phyloP scores from a whole-genome alignment of 2,329 filamentous ascomycete species.

The Cladosporium sp. region DNA sequence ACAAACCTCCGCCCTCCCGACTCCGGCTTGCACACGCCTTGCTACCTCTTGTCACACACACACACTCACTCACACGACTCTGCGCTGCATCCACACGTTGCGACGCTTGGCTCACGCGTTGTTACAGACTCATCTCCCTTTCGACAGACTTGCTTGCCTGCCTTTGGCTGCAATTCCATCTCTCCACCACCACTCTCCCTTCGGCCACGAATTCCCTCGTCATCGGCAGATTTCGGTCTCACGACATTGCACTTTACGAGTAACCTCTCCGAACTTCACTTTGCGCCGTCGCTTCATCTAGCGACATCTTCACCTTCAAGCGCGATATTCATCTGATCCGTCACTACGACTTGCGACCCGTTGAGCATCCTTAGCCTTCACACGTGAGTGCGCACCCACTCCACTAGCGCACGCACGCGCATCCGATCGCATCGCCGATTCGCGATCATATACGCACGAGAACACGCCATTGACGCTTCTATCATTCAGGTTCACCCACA shows the following conservation, averaged over 20 bases:
- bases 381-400: slow-evolving; percentile 18
- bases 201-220: slow-evolving; percentile 7
- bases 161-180: slow-evolving; percentile 4
- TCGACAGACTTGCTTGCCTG: slow-evolving; percentile 8
- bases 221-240: slow-evolving; percentile 5
- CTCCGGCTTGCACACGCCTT: slow-evolving; percentile 10
- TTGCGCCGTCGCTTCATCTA: slow-evolving; percentile 1
- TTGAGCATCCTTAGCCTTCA: slow-evolving; percentile 11
- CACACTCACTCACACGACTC: not conserved
- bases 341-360: slow-evolving; percentile 6
- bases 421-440: not conserved
- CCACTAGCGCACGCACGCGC: not conserved
- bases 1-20: not conserved
- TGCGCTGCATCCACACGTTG: slow-evolving; percentile 11
- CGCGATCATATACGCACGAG: not conserved
- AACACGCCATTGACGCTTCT: not conserved
- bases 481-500: not conserved
- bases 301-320: not conserved
- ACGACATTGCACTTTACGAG: slow-evolving; percentile 14
- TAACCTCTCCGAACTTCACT: slow-evolving; percentile 27
- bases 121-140: slow-evolving; percentile 7
- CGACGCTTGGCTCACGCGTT: slow-evolving; percentile 13
- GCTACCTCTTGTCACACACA: slow-evolving; percentile 8
- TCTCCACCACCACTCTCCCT: slow-evolving; percentile 5
- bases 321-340: slow-evolving; percentile 5